These are phyloP conservation scores for Candida silvatica DNA, from an alignment of 805 yeast genomes.

Conservation along the genomic window DNA sequence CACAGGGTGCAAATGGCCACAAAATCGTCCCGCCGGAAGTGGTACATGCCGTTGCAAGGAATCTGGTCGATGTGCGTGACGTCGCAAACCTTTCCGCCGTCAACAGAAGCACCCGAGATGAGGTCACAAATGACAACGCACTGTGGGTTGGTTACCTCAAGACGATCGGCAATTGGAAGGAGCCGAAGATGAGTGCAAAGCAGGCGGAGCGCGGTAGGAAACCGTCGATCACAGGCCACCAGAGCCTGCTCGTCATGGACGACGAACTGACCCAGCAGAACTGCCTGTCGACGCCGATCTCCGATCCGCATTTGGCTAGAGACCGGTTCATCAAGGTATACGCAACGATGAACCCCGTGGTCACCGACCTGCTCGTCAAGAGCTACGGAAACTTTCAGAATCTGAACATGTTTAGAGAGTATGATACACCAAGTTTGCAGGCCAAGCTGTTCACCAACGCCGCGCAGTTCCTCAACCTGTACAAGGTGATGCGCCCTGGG, in stretches of 20 bases:
- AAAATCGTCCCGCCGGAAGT: conserved; percentile 4
- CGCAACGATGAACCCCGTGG: conserved; percentile 20
- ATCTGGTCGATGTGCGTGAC: conserved; percentile 18
- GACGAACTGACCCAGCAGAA: conserved; percentile 17
- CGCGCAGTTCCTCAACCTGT: conserved; percentile 18
- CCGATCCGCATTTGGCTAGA: conserved; percentile 19
- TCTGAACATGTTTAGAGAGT: conserved; percentile 20
- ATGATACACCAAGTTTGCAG: conserved; percentile 23
- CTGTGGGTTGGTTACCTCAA: conserved; percentile 20
- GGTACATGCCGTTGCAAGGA: conserved; percentile 13
- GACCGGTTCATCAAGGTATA: conserved; percentile 19
- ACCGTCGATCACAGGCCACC: conserved; percentile 1
- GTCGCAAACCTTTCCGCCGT: conserved; percentile 19
- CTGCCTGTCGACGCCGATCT: conserved; percentile 14
- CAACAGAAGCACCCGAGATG: conserved; percentile 19
- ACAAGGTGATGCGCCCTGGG: conserved; percentile 6
- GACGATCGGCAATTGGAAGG: conserved; percentile 18
- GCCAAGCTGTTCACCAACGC: conserved; percentile 23
- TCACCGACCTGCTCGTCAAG: conserved; percentile 22
- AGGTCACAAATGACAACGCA: conserved; percentile 11
- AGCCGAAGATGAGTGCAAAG: neutral
- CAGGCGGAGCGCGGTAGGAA: neutral
- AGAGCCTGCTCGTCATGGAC: conserved; percentile 11
- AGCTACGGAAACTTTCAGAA: conserved; percentile 26
- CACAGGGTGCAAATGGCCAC: neutral